Evolutionary conservation across 1,284 basidiomycete species (phyloP).

Genomic region (Inonotus hispidus): DNA sequence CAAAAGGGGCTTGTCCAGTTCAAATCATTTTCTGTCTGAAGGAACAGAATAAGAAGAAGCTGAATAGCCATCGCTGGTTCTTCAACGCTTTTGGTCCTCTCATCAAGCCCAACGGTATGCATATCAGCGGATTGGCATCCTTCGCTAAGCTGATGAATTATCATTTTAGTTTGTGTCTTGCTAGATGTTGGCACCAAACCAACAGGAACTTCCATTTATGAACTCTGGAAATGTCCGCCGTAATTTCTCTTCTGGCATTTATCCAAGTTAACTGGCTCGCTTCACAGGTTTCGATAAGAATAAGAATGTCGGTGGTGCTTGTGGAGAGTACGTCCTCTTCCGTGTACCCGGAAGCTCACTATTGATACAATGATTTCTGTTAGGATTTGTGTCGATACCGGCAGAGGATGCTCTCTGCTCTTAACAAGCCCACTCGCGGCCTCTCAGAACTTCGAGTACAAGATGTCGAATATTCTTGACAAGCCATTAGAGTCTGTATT

Average conservation of each 20-base stretch:
- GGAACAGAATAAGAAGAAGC: slow-evolving; percentile 94
- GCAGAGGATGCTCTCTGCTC: slow-evolving; percentile 73
- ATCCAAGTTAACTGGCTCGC: slow-evolving; percentile 4
- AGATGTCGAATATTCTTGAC: slow-evolving; percentile 91
- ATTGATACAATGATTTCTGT: neutral
- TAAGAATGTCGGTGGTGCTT: slow-evolving; percentile 88
- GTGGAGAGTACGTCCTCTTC: slow-evolving; percentile 71
- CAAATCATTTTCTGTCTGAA: slow-evolving; percentile 92
- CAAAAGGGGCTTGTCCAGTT: slow-evolving; percentile 78
- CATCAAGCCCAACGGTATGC: slow-evolving; percentile 71
- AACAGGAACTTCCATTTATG: slow-evolving; percentile 89
- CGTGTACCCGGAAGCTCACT: neutral
- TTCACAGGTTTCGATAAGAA: slow-evolving; percentile 80
- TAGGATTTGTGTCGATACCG: slow-evolving; percentile 82
- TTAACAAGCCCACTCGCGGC: slow-evolving; percentile 85
- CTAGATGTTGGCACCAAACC: slow-evolving; percentile 95
- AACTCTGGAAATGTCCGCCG: slow-evolving; percentile 82
- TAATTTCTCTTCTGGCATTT: neutral
- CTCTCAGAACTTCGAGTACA: slow-evolving; percentile 91
- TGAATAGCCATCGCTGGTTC: slow-evolving; percentile 94
- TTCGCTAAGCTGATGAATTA: slow-evolving; percentile 3
- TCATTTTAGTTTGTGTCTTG: slow-evolving; percentile 63
- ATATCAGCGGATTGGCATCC: neutral
- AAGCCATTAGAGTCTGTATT: slow-evolving; percentile 91
- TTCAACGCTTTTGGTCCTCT: slow-evolving; percentile 94